These are phyloP conservation scores for Ganoderma multipileum DNA, from an alignment of 1,284 basidiomycete genomes.

Conservation along the genomic window DNA sequence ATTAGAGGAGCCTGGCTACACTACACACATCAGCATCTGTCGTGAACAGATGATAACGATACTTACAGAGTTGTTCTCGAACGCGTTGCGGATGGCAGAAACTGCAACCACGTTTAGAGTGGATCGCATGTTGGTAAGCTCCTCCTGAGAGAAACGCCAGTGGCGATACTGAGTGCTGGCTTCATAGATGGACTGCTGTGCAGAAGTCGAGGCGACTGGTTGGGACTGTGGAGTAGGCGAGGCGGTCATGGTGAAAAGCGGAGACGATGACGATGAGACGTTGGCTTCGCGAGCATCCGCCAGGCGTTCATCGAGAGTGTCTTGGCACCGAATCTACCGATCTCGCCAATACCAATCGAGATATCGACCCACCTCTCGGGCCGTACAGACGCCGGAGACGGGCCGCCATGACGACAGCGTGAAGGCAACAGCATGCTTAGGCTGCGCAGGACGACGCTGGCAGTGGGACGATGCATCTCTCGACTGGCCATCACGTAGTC, in stretches of 20 bases:
- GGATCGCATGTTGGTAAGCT: conserved; percentile 63
- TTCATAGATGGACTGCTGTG: conserved; percentile 65
- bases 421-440: too few relatives aligned
- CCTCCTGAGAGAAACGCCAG: conserved; percentile 84
- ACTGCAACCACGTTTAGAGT: conserved; percentile 80
- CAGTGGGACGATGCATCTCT: background rate
- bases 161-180: conserved; percentile 86
- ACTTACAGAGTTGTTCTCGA: conserved; percentile 82
- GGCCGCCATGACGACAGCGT: conserved; percentile 10
- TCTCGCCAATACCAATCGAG: background rate
- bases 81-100: conserved; percentile 73
- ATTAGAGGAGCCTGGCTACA: conserved; percentile 70
- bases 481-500: background rate
- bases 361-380: background rate
- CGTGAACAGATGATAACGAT: background rate
- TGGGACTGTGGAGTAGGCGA: conserved; percentile 12
- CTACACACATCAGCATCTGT: conserved; percentile 18
- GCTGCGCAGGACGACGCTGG: too few relatives aligned
- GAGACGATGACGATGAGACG: background rate
- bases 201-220: conserved; percentile 20
- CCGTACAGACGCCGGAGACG: background rate
- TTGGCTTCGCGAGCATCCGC: too few relatives aligned
- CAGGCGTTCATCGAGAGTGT: too few relatives aligned
- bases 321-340: background rate
- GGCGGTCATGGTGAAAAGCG: conserved; percentile 22